phyloP scores from a whole-genome alignment of 176 grass and related monocot species.

The Carex pumila region DNA sequence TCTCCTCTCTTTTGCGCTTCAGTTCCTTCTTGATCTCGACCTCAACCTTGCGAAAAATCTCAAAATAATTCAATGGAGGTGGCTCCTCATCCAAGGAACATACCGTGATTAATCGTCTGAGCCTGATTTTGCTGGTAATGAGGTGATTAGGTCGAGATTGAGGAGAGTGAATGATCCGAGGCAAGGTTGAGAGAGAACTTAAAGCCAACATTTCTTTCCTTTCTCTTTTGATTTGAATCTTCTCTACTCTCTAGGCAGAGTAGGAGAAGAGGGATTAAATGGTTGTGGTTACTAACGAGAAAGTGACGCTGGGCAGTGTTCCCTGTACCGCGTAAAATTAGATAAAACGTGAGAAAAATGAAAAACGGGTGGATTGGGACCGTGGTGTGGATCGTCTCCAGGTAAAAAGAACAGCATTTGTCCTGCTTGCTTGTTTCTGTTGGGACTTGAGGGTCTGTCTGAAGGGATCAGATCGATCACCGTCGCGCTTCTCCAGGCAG shows the following conservation, averaged over 20 bases:
- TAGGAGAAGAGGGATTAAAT: not conserved
- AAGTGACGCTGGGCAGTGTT: not conserved
- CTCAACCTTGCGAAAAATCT: not conserved
- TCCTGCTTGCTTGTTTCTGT: no score
- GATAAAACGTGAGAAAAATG: not conserved
- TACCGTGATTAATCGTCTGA: not conserved
- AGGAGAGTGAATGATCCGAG: not conserved
- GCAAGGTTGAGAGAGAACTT: not conserved
- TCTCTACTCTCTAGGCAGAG: not conserved
- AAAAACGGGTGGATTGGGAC: not conserved
- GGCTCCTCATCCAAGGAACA: conserved; percentile 14
- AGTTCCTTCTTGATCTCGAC: conserved; percentile 2
- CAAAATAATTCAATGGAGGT: not conserved
- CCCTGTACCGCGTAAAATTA: not conserved
- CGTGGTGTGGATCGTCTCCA: not conserved
- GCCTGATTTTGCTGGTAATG: not conserved
- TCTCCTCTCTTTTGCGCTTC: conserved; percentile 15
- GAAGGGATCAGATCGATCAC: no score
- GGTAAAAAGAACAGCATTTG: no score
- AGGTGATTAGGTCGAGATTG: not conserved
- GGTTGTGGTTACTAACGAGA: not conserved
- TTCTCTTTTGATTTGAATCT: not conserved
- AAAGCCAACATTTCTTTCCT: not conserved
- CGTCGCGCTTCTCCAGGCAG: no score
- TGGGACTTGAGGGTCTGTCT: no score